Conservation (phyloP, 345 rosid species). For the Melaleuca quinquenervia region DNA sequence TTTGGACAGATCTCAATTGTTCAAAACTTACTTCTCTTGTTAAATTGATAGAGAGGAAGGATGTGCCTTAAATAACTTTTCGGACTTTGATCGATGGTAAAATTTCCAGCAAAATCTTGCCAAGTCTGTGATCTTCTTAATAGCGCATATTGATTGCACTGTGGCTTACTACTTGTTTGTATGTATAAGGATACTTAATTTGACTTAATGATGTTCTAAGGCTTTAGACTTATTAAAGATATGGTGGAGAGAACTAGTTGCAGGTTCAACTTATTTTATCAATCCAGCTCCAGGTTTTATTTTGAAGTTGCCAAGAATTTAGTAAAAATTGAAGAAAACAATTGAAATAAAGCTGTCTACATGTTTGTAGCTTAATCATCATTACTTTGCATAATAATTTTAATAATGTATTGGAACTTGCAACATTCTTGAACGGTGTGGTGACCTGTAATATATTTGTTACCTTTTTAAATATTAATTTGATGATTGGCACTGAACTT, state of each 20-base stretch:
- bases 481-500: too few species aligned
- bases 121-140: background rate
- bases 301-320: background rate
- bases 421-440: too few species aligned
- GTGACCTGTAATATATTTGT: too few species aligned
- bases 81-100: background rate
- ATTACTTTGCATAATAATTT: too few species aligned
- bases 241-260: background rate
- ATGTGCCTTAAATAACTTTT: background rate
- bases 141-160: background rate
- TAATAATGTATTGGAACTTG: too few species aligned
- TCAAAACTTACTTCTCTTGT: background rate
- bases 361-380: background rate
- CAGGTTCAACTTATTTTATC: background rate
- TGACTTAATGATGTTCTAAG: background rate
- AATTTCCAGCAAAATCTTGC: background rate
- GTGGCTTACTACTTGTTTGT: background rate
- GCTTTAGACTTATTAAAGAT: background rate
- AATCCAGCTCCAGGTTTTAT: background rate
- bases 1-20: background rate
- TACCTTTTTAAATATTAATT: too few species aligned
- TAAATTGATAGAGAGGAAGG: background rate
- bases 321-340: too few species aligned
- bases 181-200: background rate
- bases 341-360: background rate